phyloP scores from a whole-genome alignment of 108 stramenopile species.

The Pseudonitzschia multistriata region DNA sequence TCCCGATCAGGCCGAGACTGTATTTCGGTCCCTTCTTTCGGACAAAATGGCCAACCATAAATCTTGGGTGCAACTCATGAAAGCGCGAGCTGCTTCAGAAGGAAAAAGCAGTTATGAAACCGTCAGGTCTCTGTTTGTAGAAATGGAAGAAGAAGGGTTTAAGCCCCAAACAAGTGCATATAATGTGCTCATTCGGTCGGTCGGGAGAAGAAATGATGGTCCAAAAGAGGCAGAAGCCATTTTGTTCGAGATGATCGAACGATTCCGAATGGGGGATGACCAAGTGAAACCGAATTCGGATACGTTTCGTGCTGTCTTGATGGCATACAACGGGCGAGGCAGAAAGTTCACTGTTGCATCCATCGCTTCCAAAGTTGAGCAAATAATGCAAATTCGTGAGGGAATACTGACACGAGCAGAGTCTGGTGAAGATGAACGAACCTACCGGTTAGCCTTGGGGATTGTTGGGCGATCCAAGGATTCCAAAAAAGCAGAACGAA shows the following conservation, averaged over 20 bases:
- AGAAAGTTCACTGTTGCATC: not conserved
- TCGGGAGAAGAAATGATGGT: constrained; percentile 13
- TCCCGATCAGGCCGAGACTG: constrained; percentile 26
- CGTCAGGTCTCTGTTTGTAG: constrained; percentile 22
- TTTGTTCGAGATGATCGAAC: constrained; percentile 50
- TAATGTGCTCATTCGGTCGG: constrained; percentile 36
- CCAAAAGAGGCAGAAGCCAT: constrained; percentile 38
- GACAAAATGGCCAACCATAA: constrained; percentile 32
- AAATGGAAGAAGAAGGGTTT: constrained; percentile 40
- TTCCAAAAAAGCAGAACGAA: constrained; percentile 51
- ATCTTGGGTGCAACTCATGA: constrained; percentile 48
- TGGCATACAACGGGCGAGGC: constrained; percentile 15
- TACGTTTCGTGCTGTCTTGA: constrained; percentile 31
- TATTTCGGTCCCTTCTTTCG: constrained; percentile 27
- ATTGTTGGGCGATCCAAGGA: constrained; percentile 44
- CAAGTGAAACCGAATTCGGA: constrained; percentile 49
- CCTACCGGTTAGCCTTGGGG: constrained; percentile 50
- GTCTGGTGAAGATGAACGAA: constrained; percentile 4
- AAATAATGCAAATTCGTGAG: constrained; percentile 37
- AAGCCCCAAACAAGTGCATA: constrained; percentile 37
- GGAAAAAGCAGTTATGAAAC: constrained; percentile 5
- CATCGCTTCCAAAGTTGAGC: constrained; percentile 38
- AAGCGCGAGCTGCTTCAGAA: constrained; percentile 19
- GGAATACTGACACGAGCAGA: constrained; percentile 14
- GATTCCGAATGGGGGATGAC: constrained; percentile 44